Evolutionary conservation across 257 asterid species (phyloP).

Genomic region (Solanum bulbocastanum): DNA sequence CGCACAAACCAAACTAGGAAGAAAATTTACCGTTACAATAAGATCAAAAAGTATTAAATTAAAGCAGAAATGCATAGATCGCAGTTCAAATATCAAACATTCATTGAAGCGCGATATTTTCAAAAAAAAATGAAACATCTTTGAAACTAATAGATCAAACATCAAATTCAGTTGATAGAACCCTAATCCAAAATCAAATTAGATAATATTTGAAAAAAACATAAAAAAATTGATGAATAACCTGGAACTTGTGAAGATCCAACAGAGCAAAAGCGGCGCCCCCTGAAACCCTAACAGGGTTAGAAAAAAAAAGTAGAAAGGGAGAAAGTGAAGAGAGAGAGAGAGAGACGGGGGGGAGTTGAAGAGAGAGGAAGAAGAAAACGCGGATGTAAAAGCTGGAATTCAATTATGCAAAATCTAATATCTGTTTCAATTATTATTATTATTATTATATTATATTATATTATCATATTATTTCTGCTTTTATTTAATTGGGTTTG

Average conservation of each 20-base stretch:
- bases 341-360: neutral
- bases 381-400: slow-evolving; percentile 33
- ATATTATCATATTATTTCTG: neutral
- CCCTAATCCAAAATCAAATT: neutral
- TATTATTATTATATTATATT: too few relatives aligned
- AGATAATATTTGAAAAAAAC: neutral
- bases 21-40: neutral
- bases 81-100: neutral
- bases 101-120: neutral
- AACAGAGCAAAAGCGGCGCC: slow-evolving; percentile 24
- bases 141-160: slow-evolving; percentile 1
- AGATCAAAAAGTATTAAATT: neutral
- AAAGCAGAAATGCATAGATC: neutral
- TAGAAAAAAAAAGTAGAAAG: slow-evolving; percentile 3
- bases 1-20: neutral
- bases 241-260: slow-evolving; percentile 19
- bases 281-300: slow-evolving; percentile 25
- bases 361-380: slow-evolving; percentile 1
- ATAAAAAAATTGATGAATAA: neutral
- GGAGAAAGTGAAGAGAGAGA: slow-evolving; percentile 7
- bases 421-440: neutral
- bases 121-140: neutral
- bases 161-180: neutral
- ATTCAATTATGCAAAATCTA: slow-evolving; percentile 21
- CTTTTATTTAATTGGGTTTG: neutral